Conservation (phyloP, 768 basidiomycete species). For the Boletus pseudo-olivaceus region DNA sequence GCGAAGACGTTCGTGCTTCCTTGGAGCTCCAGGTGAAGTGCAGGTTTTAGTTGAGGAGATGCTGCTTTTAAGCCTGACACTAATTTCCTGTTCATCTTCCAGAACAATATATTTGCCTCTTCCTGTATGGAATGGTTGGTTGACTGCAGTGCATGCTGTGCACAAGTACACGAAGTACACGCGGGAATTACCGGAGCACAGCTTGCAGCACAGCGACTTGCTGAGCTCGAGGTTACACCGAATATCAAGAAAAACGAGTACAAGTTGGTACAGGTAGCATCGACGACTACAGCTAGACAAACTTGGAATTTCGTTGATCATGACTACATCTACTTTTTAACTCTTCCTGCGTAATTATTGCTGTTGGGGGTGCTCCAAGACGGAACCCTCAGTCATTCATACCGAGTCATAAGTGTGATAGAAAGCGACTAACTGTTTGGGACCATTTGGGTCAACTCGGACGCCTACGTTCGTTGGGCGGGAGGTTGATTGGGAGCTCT, state of each 20-base stretch:
- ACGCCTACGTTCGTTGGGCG: background rate
- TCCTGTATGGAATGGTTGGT: background rate
- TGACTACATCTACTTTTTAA: background rate
- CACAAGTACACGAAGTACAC: background rate
- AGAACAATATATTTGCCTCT: background rate
- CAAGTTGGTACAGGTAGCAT: background rate
- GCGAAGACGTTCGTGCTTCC: background rate
- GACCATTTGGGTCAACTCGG: background rate
- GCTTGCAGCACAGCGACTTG: background rate
- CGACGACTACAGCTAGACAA: background rate
- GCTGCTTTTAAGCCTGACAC: background rate
- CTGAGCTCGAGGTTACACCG: background rate
- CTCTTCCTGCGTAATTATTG: background rate
- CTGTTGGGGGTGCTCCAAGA: background rate
- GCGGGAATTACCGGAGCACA: background rate
- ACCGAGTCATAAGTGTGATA: background rate
- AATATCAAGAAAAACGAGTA: background rate
- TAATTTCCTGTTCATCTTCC: background rate
- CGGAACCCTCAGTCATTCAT: background rate
- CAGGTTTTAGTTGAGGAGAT: too few species aligned
- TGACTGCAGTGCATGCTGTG: background rate
- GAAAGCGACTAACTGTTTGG: constrained; percentile 4
- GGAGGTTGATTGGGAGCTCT: background rate
- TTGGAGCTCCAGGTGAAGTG: background rate
- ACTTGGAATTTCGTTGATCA: background rate